These are phyloP conservation scores for Cladosporium sp. DNA, from an alignment of 2,329 filamentous ascomycete genomes.

Conservation along the genomic window DNA sequence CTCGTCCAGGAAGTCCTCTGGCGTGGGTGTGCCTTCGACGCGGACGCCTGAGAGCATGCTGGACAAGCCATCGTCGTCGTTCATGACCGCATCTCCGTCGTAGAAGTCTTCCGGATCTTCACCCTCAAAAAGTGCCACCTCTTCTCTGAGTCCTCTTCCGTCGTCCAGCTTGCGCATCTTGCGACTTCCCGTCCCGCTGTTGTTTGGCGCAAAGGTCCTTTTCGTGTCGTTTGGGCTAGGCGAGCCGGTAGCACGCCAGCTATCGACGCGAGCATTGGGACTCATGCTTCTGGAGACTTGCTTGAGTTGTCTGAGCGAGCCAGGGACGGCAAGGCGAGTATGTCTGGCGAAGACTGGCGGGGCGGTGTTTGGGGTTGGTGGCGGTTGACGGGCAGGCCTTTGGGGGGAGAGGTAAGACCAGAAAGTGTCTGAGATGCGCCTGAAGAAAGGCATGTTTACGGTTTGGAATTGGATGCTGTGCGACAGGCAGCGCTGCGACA, in stretches of 20 bases:
- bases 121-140: neutral
- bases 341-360: constrained; percentile 31
- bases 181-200: constrained; percentile 13
- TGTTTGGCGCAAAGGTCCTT: constrained; percentile 20
- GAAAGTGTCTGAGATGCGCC: constrained; percentile 33
- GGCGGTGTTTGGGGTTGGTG: constrained; percentile 16
- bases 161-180: constrained; percentile 21
- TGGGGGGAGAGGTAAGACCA: constrained; percentile 41
- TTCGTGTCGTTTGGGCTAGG: constrained; percentile 16
- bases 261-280: constrained; percentile 25
- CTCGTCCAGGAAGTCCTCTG: constrained; percentile 7
- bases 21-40: constrained; percentile 4
- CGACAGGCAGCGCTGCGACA: constrained; percentile 1
- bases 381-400: constrained; percentile 31
- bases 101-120: constrained; percentile 5
- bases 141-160: constrained; percentile 5
- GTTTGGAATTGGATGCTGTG: neutral
- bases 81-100: constrained; percentile 2
- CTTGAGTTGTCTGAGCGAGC: constrained; percentile 17
- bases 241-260: constrained; percentile 18
- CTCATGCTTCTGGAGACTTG: constrained; percentile 29
- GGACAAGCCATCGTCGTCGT: constrained; percentile 12
- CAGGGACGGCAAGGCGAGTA: constrained; percentile 1
- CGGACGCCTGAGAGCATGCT: constrained; percentile 8
- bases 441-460: constrained; percentile 13